These are phyloP conservation scores for Penicillium riverlandense DNA, from an alignment of 495 filamentous ascomycete genomes.

Conservation along the genomic window DNA sequence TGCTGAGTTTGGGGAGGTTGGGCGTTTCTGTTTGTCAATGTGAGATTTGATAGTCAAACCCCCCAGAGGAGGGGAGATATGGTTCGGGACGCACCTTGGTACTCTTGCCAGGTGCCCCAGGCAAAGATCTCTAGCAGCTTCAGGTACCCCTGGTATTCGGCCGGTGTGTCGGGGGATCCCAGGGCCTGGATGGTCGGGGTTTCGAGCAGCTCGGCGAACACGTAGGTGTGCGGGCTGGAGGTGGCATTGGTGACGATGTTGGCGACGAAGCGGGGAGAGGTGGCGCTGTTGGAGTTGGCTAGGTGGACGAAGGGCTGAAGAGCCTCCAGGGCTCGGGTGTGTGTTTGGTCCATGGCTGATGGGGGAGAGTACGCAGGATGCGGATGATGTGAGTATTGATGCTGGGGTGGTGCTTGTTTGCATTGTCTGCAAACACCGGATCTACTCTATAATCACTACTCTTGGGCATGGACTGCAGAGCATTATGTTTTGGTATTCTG, in stretches of 20 bases:
- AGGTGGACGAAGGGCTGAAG: slow-evolving; percentile 85
- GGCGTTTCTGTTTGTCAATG: slow-evolving; percentile 32
- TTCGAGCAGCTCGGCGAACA: slow-evolving; percentile 90
- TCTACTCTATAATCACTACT: neutral
- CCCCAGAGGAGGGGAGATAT: neutral
- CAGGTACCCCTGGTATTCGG: slow-evolving; percentile 50
- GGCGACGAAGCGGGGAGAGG: slow-evolving; percentile 72
- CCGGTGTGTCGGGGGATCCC: slow-evolving; percentile 33
- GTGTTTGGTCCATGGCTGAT: slow-evolving; percentile 67
- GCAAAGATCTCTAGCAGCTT: slow-evolving; percentile 84
- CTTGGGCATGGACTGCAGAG: no score
- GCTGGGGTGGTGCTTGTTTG: slow-evolving; percentile 9
- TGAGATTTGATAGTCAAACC: slow-evolving; percentile 1
- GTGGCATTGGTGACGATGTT: slow-evolving; percentile 86
- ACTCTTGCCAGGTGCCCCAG: slow-evolving; percentile 81
- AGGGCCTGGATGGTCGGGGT: slow-evolving; percentile 76
- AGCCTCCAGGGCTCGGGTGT: slow-evolving; percentile 72
- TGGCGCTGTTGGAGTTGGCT: slow-evolving; percentile 65
- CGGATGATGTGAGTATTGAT: slow-evolving; percentile 4
- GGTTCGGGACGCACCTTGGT: slow-evolving; percentile 45
- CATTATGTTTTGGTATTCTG: no score
- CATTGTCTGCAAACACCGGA: slow-evolving; percentile 14
- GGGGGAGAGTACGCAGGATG: slow-evolving; percentile 8
- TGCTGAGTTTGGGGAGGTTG: slow-evolving; percentile 63
- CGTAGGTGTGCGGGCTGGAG: slow-evolving; percentile 76